Base-by-base conservation (phyloP, 202 grass and related monocot genomes). In the Miscanthus sacchariflorus region DNA sequence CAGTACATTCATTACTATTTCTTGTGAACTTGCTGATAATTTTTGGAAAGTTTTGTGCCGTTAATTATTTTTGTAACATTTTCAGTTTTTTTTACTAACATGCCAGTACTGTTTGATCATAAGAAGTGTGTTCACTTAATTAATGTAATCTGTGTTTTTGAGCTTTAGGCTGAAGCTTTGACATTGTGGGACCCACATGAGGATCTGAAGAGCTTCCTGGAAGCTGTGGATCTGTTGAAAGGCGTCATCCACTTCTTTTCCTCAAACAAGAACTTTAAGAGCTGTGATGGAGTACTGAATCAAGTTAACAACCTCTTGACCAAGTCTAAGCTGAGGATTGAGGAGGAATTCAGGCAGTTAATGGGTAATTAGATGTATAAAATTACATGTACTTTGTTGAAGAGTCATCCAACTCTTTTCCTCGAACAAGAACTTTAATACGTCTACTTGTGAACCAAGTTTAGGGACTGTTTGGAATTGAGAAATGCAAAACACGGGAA, bases 141-240 rank as follows among this genome's bases (percentile, higher is more conserved):
- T 38, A 5, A 38, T 38, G 36, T 38, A 5, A 38, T 38, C 36
- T 38, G 36, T 38, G 36, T 38, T 38, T 38, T 38, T 38, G 36
- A 38, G 36, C 36, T 38, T 86, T 89, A 96, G 96, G 92, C 96
- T 77, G 94, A 94, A 77, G 82, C 89, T 77, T 81, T 70, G 21
- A 86, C 96, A 90, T 46, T 87, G 72, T 91, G 81, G 87, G 96
- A 89, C 15, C 96, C 94, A 9, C 89, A 75, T 78, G 91, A 90
- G 77, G 84, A 93, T 91, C 77, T 98, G 49, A 77, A 91, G 69
- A 69, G 89, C 74, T 98, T 89, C 80, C 82, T 94, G 23, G 87
- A 91, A 48, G 93, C 92, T 78, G 82, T 98, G 72, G 89, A 81
- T 86, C 75, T 72, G 74, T 64, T 98, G 80, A 96, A 89, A 94